Conservation (phyloP, 371 early-diverging fungal species). For the Saksenaea vasiformis region DNA sequence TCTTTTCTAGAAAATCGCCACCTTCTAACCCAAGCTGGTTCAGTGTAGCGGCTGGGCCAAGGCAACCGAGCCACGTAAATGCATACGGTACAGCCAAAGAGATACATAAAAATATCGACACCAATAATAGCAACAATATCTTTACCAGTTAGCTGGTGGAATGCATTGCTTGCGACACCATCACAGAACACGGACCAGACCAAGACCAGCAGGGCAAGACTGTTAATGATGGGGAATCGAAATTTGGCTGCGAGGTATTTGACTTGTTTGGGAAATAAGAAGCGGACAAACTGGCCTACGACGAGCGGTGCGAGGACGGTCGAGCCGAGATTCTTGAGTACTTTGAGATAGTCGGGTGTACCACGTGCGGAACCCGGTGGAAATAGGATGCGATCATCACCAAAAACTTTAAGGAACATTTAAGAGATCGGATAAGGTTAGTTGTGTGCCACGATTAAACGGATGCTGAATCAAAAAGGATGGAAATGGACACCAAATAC, state of each 20-base stretch:
- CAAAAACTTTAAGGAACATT: conserved; percentile 33
- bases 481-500: not conserved
- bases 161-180: conserved; percentile 64
- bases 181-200: conserved; percentile 81
- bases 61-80: conserved; percentile 45
- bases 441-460: not conserved
- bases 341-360: conserved; percentile 50
- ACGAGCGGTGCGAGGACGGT: conserved; percentile 69
- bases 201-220: conserved; percentile 59
- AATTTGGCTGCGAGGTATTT: conserved; percentile 49
- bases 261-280: conserved; percentile 52
- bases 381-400: conserved; percentile 35
- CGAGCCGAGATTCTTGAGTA: conserved; percentile 57
- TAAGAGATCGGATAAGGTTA: not conserved
- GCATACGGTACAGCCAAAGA: conserved; percentile 44
- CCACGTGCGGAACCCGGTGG: conserved; percentile 47
- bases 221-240: conserved; percentile 61
- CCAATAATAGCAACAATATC: conserved; percentile 63
- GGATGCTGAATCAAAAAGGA: not conserved
- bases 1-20: conserved; percentile 50
- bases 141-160: conserved; percentile 44
- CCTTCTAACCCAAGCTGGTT: conserved; percentile 28
- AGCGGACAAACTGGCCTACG: conserved; percentile 66
- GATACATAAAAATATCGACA: conserved; percentile 53
- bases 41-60: conserved; percentile 24